Percentiles rank a stretch among this genome's conserved stretches.
Conservation (phyloP, 2,329 filamentous ascomycete species). For the Phialophora macrospora region DNA sequence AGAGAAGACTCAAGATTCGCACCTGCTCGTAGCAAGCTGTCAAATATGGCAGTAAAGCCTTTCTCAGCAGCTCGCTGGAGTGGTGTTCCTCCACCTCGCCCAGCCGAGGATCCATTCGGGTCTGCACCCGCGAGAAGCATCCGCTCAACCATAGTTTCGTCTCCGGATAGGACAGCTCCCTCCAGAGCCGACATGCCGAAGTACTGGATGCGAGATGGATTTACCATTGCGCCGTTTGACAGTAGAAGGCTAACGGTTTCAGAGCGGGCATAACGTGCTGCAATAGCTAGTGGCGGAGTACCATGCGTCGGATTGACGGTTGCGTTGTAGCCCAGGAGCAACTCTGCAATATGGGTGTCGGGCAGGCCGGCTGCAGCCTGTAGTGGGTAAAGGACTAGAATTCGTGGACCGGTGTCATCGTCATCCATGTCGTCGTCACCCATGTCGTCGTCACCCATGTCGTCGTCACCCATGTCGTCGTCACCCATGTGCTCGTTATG, state of each 20-base stretch:
- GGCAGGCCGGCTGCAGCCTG: conserved; percentile 8
- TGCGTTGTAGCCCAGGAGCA: conserved; percentile 1
- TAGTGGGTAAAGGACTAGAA: background rate
- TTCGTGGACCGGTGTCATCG: background rate
- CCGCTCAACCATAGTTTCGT: background rate
- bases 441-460: background rate
- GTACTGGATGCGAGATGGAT: background rate
- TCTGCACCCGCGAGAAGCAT: conserved; percentile 12
- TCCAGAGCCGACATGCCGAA: conserved; percentile 3
- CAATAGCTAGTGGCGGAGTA: conserved; percentile 10
- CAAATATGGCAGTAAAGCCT: conserved; percentile 9
- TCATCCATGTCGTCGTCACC: background rate
- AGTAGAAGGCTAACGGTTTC: conserved; percentile 7
- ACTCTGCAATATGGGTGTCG: background rate
- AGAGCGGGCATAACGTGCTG: background rate
- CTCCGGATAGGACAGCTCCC: conserved; percentile 9
- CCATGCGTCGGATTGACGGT: background rate
- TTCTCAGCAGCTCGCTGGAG: conserved; percentile 8
- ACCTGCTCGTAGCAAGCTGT: conserved; percentile 3
- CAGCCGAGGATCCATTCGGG: background rate
- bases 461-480: background rate
- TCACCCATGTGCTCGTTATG: too few relatives aligned
- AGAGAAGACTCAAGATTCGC: background rate
- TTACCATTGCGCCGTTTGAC: background rate
- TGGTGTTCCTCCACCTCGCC: conserved; percentile 2